These are phyloP conservation scores for Lanmaoa rubissima DNA, from an alignment of 768 basidiomycete species.

Conservation along the genomic window DNA sequence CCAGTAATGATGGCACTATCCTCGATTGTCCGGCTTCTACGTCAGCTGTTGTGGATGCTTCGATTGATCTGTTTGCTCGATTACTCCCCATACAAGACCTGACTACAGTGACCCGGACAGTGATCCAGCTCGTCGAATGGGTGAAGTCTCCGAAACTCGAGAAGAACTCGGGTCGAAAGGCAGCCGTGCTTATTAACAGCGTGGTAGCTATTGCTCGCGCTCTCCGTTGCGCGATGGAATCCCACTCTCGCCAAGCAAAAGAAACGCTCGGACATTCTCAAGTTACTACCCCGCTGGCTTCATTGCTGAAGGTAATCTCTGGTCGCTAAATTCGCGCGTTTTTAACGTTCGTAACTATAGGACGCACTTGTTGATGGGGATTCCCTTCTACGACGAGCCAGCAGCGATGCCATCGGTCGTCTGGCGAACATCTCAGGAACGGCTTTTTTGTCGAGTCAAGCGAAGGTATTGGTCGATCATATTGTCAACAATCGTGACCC, in stretches of 20 bases:
- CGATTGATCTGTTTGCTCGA: slow-evolving; percentile 81
- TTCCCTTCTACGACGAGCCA: slow-evolving; percentile 66
- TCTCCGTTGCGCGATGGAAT: slow-evolving; percentile 54
- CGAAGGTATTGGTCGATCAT: slow-evolving; percentile 88
- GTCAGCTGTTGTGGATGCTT: slow-evolving; percentile 83
- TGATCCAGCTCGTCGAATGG: slow-evolving; percentile 61
- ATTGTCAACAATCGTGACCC: slow-evolving; percentile 95
- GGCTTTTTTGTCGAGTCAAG: slow-evolving; percentile 79
- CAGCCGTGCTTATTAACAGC: slow-evolving; percentile 81
- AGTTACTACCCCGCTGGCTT: slow-evolving; percentile 58
- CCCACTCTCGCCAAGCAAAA: slow-evolving; percentile 54
- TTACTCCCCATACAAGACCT: slow-evolving; percentile 79
- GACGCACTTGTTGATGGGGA: slow-evolving; percentile 83
- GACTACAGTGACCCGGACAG: slow-evolving; percentile 48
- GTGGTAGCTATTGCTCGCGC: slow-evolving; percentile 71
- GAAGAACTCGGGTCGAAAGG: slow-evolving; percentile 80
- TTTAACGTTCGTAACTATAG: slow-evolving; percentile 35
- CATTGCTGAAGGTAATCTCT: slow-evolving; percentile 72
- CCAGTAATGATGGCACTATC: slow-evolving; percentile 43
- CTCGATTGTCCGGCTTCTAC: slow-evolving; percentile 71
- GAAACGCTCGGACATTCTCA: slow-evolving; percentile 67
- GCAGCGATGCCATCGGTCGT: slow-evolving; percentile 87
- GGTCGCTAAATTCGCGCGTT: slow-evolving; percentile 6
- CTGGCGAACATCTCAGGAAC: slow-evolving; percentile 82
- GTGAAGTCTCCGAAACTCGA: slow-evolving; percentile 78